These are phyloP conservation scores for Spinacia oleracea DNA, from an alignment of 179 eudicot genomes.

Conservation along the genomic window DNA sequence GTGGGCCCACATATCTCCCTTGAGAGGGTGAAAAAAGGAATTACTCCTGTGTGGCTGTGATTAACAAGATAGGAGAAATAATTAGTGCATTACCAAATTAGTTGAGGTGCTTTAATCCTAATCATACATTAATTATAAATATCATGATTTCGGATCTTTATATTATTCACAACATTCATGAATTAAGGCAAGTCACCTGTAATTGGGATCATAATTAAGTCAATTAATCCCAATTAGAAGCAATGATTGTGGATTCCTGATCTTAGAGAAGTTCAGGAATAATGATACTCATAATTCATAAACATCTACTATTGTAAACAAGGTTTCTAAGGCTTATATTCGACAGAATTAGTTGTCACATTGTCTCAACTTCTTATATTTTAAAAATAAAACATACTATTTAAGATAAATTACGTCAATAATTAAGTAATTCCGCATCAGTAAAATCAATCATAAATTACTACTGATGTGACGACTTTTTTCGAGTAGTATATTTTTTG, in stretches of 20 bases:
- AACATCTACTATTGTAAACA: too few relatives aligned
- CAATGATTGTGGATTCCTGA: background rate
- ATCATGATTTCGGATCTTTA: background rate
- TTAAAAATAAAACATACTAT: too few relatives aligned
- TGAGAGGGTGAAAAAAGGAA: background rate
- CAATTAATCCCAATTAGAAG: background rate
- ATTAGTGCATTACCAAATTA: slow-evolving; percentile 4
- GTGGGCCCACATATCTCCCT: slow-evolving; percentile 26
- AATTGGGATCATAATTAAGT: background rate
- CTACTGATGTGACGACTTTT: too few relatives aligned
- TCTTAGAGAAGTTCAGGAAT: background rate
- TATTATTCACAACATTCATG: background rate
- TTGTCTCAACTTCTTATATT: too few relatives aligned
- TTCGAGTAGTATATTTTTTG: background rate
- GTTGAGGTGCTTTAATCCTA: slow-evolving; percentile 1
- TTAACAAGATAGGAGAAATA: background rate
- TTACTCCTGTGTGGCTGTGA: background rate
- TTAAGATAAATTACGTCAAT: too few relatives aligned
- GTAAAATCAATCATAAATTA: too few relatives aligned
- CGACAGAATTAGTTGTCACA: too few relatives aligned
- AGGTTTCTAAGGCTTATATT: too few relatives aligned
- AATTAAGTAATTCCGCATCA: too few relatives aligned
- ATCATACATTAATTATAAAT: background rate
- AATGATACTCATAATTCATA: background rate
- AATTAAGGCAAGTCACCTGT: background rate